Evolutionary conservation across 2,329 filamentous ascomycete species (phyloP).

Genomic region (Xylaria sp.): DNA sequence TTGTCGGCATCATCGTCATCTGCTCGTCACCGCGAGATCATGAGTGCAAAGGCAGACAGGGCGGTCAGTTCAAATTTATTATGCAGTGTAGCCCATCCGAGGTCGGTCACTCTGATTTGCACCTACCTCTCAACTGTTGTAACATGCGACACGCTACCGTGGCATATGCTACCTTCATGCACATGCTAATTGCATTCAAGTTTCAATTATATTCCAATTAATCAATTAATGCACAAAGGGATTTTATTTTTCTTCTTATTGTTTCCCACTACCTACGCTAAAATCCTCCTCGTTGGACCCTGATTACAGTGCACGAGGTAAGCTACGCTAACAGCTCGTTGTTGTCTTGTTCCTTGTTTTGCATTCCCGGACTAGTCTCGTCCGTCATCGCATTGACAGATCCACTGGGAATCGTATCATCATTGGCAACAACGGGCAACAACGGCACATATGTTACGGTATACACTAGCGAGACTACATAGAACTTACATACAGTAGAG

Average conservation of each 20-base stretch:
- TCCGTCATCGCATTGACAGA: background rate
- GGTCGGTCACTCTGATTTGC: background rate
- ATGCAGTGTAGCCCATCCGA: background rate
- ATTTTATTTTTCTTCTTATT: background rate
- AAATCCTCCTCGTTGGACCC: background rate
- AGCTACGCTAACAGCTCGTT: too few relatives aligned
- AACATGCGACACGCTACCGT: background rate
- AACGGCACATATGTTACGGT: background rate
- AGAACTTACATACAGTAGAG: too few relatives aligned
- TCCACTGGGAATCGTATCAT: background rate
- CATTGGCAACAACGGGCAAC: background rate
- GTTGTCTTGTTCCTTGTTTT: constrained; percentile 7
- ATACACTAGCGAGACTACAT: background rate
- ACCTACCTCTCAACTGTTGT: background rate
- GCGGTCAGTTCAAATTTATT: background rate
- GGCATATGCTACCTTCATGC: background rate
- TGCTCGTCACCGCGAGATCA: constrained; percentile 36
- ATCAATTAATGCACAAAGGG: constrained; percentile 25
- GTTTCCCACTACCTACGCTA: background rate
- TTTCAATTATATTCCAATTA: background rate
- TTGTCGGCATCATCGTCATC: constrained; percentile 34
- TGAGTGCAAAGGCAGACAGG: background rate
- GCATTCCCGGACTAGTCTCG: background rate
- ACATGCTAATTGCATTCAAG: background rate
- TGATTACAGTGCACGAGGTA: background rate